Evolutionary conservation across 306 rosid genomes (phyloP), one percentile per base, ranked within the genome.

Genomic region (Prinsepia uniflora): DNA sequence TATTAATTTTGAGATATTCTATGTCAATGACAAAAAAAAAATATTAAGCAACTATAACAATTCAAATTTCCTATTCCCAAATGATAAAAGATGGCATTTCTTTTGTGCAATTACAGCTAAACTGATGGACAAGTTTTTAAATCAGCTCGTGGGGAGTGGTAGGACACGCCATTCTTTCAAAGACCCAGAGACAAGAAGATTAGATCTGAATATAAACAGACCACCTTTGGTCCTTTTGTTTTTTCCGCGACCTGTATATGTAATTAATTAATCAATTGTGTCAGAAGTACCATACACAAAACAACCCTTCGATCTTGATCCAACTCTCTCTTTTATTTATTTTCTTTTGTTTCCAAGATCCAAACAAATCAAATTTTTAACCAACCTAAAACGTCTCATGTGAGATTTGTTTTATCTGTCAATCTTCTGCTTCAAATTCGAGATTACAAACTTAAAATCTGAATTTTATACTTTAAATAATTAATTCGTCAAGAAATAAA

Each of bases 241-340:
- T 12, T 0, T 12, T 2, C 18, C 10, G 18, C 9, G 40, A 20
- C 53, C 20, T 40, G n/a, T 5, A 19, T 8, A 30, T 1, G 36
- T 30, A 30, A 30, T 30, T 30, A 30, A 30, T 30, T 30, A 1
- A 8, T 18, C 19, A 6, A 39, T 17, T 40, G 20, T 39, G 62
- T 54, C 48, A 4, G 63, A 52, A 53, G 41, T 69, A 40, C 46
- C 42, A 55, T 8, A 30, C 2, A 56, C 22, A 56, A 56, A 56
- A 22, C 61, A 10, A 17, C 22, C 74, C 74, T 43, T 24, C 65
- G 65, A 70, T 70, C 65, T 57, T 43, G 74, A 57, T 43, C 55
- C 74, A 70, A 54, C 49, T 70, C 17, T 13, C 11, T 7, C 5
- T 52, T 54, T 18, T 2, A 2, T 6, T 58, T 6, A 10, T n/a